Percentiles rank a stretch among this genome's conserved stretches.
Conservation (phyloP, 2,329 filamentous ascomycete species). For the Aspergillus pseudoglaucus region DNA sequence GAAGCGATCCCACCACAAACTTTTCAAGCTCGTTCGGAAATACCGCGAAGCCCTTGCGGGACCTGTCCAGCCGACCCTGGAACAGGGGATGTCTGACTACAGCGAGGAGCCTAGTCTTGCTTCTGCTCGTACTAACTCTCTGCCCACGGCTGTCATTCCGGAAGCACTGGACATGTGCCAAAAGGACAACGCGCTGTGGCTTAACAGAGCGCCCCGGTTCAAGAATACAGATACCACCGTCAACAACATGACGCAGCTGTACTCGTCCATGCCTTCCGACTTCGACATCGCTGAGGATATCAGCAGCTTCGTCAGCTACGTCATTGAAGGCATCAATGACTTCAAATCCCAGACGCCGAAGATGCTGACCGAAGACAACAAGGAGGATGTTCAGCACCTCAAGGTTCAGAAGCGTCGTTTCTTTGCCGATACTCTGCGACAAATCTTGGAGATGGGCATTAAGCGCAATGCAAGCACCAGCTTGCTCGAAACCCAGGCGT, state of each 20-base stretch:
- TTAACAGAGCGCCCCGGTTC: slow-evolving; percentile 56
- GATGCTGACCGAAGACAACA: slow-evolving; percentile 79
- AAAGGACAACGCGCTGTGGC: slow-evolving; percentile 25
- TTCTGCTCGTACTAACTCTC: slow-evolving; percentile 5
- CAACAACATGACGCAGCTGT: slow-evolving; percentile 65
- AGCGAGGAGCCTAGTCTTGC: slow-evolving; percentile 23
- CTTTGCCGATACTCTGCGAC: slow-evolving; percentile 80
- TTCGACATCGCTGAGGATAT: slow-evolving; percentile 56
- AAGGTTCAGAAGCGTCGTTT: slow-evolving; percentile 86
- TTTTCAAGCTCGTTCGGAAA: slow-evolving; percentile 86
- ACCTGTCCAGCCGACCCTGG: slow-evolving; percentile 58
- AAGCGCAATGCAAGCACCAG: slow-evolving; percentile 72
- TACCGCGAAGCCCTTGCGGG: slow-evolving; percentile 74
- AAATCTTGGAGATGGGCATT: slow-evolving; percentile 81
- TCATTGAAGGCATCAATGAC: slow-evolving; percentile 62
- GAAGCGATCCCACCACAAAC: slow-evolving; percentile 79
- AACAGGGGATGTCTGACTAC: slow-evolving; percentile 26
- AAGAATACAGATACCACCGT: slow-evolving; percentile 64
- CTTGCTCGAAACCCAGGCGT: slow-evolving; percentile 65
- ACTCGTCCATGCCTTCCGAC: slow-evolving; percentile 45
- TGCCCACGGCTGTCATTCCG: slow-evolving; percentile 18
- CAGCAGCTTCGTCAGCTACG: slow-evolving; percentile 60
- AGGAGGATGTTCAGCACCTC: slow-evolving; percentile 74
- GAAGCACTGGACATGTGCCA: slow-evolving; percentile 29
- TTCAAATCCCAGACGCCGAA: slow-evolving; percentile 78